A percentile compares a stretch with the other conserved stretches of the same genome.
Conservation (phyloP, 257 asterid genomes). For the Solanum dulcamara region DNA sequence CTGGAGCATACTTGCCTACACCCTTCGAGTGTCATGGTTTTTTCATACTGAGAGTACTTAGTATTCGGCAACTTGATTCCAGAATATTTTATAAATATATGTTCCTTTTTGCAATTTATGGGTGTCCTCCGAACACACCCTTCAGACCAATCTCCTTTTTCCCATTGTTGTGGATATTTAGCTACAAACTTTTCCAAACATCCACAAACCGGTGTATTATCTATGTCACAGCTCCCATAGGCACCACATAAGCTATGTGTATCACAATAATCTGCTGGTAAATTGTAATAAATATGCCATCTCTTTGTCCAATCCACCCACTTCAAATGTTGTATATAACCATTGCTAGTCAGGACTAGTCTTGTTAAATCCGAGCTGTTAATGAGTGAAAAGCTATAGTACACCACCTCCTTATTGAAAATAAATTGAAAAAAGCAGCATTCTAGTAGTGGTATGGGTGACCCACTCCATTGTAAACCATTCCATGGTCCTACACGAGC, state of each 20-base stretch:
- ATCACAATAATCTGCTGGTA: not conserved
- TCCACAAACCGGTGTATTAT: not conserved
- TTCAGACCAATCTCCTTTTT: slow-evolving; percentile 5
- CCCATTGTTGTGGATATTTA: slow-evolving; percentile 9
- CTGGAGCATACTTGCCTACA: slow-evolving; percentile 11
- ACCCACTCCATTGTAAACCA: not conserved
- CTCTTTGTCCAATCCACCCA: not conserved
- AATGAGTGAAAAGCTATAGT: not conserved
- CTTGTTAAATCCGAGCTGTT: not conserved
- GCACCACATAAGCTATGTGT: not conserved
- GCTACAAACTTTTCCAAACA: slow-evolving; percentile 11
- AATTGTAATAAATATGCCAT: not conserved
- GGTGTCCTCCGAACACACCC: slow-evolving; percentile 13
- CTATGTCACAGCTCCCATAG: not conserved
- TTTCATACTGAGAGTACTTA: not conserved
- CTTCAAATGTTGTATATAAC: not conserved
- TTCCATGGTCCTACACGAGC: slow-evolving; percentile 1
- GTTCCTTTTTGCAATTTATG: slow-evolving; percentile 1
- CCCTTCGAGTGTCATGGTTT: slow-evolving; percentile 9
- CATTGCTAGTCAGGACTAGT: not conserved
- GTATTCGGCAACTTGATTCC: slow-evolving; percentile 19
- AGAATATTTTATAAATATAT: slow-evolving; percentile 6
- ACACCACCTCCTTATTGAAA: not conserved
- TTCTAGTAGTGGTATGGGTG: not conserved
- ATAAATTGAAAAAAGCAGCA: not conserved